Percentiles rank a stretch among this genome's conserved stretches.
These are phyloP conservation scores for Geotrichum cucujoidarum DNA, from an alignment of 1,139 yeast genomes.

Conservation along the genomic window DNA sequence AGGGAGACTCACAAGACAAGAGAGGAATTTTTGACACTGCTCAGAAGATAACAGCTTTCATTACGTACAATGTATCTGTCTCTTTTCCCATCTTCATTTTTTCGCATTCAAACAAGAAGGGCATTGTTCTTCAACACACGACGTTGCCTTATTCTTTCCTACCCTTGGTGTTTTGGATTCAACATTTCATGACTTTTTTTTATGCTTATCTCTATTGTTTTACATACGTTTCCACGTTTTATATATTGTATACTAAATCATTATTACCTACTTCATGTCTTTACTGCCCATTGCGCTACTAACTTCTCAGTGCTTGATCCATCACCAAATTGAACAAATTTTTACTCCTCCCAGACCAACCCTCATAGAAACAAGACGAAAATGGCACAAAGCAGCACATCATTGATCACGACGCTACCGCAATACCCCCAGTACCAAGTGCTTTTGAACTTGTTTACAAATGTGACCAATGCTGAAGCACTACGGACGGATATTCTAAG, in stretches of 20 bases:
- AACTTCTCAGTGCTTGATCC: no score
- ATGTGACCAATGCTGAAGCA: constrained; percentile 37
- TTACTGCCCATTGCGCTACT: no score
- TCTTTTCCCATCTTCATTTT: neutral
- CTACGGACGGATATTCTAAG: constrained; percentile 10
- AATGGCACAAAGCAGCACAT: neutral
- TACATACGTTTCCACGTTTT: neutral
- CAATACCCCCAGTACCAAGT: constrained; percentile 42
- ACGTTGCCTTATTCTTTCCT: neutral
- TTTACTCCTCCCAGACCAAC: neutral
- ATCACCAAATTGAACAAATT: neutral
- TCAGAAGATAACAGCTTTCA: constrained; percentile 28
- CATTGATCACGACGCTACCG: constrained; percentile 34
- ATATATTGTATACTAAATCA: no score
- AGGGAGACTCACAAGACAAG: constrained; percentile 90
- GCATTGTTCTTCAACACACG: neutral
- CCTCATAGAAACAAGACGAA: neutral
- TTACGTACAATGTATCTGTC: no score
- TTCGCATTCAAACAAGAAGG: neutral
- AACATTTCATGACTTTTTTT: neutral
- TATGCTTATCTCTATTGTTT: neutral
- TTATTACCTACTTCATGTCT: no score
- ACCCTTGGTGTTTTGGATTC: neutral
- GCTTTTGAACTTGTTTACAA: constrained; percentile 39
- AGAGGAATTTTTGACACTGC: constrained; percentile 85